Percentiles rank a stretch among this genome's conserved stretches.
These are phyloP conservation scores for Termitomyces sp. DNA, from an alignment of 768 basidiomycete genomes.

Conservation along the genomic window DNA sequence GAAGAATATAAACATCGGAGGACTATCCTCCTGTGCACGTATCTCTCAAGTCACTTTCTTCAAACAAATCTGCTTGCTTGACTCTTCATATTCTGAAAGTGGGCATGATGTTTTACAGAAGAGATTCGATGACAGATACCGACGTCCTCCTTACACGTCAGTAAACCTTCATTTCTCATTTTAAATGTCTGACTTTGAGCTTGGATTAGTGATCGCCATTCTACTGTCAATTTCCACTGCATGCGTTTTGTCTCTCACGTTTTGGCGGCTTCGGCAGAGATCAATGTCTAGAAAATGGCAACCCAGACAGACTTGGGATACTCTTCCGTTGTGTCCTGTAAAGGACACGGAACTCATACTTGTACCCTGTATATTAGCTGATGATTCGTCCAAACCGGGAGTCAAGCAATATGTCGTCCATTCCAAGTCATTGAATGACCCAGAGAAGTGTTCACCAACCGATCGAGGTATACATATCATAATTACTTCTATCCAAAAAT, in stretches of 20 bases:
- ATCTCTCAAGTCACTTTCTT: background rate
- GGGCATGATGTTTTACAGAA: background rate
- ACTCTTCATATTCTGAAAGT: background rate
- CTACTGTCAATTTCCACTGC: conserved; percentile 7
- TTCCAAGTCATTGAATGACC: background rate
- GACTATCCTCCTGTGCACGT: background rate
- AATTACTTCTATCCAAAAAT: background rate
- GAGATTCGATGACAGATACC: background rate
- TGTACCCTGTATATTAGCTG: background rate
- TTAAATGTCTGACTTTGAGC: background rate
- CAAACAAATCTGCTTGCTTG: background rate
- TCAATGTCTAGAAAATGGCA: conserved; percentile 1
- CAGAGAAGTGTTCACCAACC: background rate
- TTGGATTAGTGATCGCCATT: conserved; percentile 7
- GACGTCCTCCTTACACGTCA: conserved; percentile 4
- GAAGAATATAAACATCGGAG: background rate
- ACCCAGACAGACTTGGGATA: conserved; percentile 5
- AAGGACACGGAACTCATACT: background rate
- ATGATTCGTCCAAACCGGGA: background rate
- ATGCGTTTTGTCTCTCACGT: conserved; percentile 8
- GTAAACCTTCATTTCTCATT: background rate
- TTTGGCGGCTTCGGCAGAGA: background rate
- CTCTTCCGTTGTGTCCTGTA: background rate
- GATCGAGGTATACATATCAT: background rate
- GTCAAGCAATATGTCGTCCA: background rate